Percentiles rank a stretch among this genome's conserved stretches.
Conservation (phyloP, 805 yeast species). For the Yamadazyma nakazawae region DNA sequence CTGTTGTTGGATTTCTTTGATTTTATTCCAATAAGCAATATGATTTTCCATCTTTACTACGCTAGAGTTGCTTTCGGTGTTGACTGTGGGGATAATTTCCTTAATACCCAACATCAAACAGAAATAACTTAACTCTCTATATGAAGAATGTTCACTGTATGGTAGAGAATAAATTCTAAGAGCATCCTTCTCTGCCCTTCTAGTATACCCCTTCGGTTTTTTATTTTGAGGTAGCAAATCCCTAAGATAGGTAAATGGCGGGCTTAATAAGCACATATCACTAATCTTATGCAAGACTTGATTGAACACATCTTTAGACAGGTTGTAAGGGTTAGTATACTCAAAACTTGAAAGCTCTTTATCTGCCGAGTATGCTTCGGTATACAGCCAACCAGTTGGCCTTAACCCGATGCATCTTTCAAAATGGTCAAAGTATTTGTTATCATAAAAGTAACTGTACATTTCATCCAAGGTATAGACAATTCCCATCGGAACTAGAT, state of each 20-base stretch:
- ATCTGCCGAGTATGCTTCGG: constrained; percentile 7
- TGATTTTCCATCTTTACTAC: constrained; percentile 29
- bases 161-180: constrained; percentile 63
- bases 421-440: constrained; percentile 43
- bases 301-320: not conserved
- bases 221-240: constrained; percentile 31
- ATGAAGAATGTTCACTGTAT: constrained; percentile 93
- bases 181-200: constrained; percentile 21
- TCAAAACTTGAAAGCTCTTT: constrained; percentile 9
- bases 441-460: constrained; percentile 47
- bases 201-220: constrained; percentile 10
- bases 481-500: constrained; percentile 68
- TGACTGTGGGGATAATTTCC: constrained; percentile 78
- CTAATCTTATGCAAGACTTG: constrained; percentile 9
- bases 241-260: constrained; percentile 10
- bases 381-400: constrained; percentile 91
- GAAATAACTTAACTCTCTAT: constrained; percentile 70
- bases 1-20: constrained; percentile 12
- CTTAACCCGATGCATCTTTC: constrained; percentile 66
- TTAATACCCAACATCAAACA: constrained; percentile 49
- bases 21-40: constrained; percentile 29
- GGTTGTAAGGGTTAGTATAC: constrained; percentile 2
- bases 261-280: constrained; percentile 11
- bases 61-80: constrained; percentile 28
- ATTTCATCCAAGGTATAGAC: constrained; percentile 44